Conservation (phyloP, 306 rosid genomes). For the Arachis hypogaea region DNA sequence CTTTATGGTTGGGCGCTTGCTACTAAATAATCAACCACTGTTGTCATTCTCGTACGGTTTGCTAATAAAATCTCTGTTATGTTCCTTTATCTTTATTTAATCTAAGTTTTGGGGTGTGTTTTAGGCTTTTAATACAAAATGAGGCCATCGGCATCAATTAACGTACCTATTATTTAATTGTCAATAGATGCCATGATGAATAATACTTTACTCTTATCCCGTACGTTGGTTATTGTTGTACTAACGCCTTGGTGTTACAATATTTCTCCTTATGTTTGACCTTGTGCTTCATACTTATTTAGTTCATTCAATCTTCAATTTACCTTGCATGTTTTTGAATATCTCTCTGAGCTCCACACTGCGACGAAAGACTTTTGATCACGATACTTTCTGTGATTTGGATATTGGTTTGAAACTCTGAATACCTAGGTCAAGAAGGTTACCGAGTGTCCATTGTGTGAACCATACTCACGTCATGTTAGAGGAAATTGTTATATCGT, state of each 20-base stretch:
- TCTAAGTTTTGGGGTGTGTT: not conserved
- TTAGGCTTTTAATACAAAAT: not conserved
- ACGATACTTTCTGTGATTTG: not conserved
- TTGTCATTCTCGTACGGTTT: slow-evolving; percentile 27
- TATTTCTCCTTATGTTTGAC: not conserved
- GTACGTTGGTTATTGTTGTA: not conserved
- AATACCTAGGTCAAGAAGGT: not conserved
- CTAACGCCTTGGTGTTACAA: not conserved
- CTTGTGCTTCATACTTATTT: not conserved
- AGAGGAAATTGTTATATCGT: not conserved
- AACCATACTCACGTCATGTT: not conserved
- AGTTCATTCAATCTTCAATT: not conserved
- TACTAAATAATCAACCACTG: slow-evolving; percentile 66
- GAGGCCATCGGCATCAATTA: not conserved
- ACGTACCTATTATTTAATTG: not conserved
- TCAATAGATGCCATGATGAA: not conserved
- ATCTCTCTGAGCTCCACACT: not conserved
- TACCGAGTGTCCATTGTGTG: not conserved
- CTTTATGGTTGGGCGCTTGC: slow-evolving; percentile 56
- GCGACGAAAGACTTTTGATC: not conserved
- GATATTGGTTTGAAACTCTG: not conserved
- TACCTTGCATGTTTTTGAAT: not conserved
- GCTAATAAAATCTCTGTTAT: slow-evolving; percentile 29
- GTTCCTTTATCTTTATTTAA: not conserved
- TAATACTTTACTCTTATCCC: not conserved